phyloP scores from a whole-genome alignment of 75 land plant genomes.

The Isoetes taiwanensis region DNA sequence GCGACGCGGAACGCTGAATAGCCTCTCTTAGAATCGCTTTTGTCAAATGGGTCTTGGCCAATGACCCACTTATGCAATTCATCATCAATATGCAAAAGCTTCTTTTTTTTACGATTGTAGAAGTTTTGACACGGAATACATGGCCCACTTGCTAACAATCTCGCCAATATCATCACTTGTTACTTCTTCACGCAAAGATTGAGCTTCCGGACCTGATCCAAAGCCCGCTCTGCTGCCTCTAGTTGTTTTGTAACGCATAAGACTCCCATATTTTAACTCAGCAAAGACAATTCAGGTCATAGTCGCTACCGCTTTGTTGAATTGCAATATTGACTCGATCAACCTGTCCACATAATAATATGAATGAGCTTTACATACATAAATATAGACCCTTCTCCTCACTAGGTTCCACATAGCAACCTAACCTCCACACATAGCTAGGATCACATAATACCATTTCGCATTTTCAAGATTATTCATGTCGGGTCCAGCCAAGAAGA shows the following conservation, averaged over 20 bases:
- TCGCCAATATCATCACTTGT: slow-evolving; percentile 2
- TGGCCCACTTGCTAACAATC: slow-evolving; percentile 7
- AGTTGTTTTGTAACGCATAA: background rate
- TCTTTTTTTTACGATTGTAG: background rate
- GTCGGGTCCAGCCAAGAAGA: no score
- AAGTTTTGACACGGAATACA: background rate
- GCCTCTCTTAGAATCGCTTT: background rate
- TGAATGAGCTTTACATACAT: no score
- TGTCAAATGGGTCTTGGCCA: background rate
- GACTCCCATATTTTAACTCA: background rate
- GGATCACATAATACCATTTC: no score
- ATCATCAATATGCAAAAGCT: slow-evolving; percentile 1
- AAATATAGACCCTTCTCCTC: no score
- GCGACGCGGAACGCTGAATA: background rate
- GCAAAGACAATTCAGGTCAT: background rate
- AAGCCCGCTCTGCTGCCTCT: background rate
- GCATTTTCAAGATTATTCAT: no score
- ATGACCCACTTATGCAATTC: background rate
- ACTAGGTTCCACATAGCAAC: no score
- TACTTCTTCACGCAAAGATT: background rate
- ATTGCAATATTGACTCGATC: background rate
- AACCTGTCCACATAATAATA: no score
- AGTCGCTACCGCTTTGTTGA: background rate
- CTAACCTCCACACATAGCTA: no score
- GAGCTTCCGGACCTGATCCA: background rate